Evolutionary conservation across 768 basidiomycete genomes (phyloP), one percentile per base, ranked within the genome.

Genomic region (Candolleomyces efflorescens): DNA sequence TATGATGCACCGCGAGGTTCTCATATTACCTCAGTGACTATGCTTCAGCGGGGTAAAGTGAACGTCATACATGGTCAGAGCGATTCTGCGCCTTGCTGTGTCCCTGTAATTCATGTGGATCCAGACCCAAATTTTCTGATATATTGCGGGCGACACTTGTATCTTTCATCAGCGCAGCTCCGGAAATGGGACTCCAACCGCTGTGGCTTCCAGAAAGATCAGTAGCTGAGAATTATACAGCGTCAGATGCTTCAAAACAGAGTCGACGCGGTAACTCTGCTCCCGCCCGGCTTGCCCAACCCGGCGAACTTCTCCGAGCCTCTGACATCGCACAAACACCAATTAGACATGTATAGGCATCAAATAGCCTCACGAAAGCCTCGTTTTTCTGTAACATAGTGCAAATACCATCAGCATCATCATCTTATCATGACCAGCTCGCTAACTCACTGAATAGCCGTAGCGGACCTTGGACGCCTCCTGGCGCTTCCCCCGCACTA

Each of bases 341-440:
- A 39, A 55, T 18, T 45, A 24, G 57, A 58, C 51, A 32, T 22
- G 44, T 53, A 58, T 53, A 39, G 57, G 57, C 36, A 53, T 52
- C 51, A 58, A n/a, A 20, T 52, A 58, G 57, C 57, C 57, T 58
- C 57, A 32, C 51, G 57, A 45, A 38, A 53, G 57, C 57, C 57
- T 52, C 57, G 51, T 58, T 58, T 47, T 51, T 51, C 49, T 36
- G 23, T 27, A 51, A 51, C 49, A 51, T 51, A 27, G 17, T 26
- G 26, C 18, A 51, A 27, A 18, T 13, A 24, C 17, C 15, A 18
- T 22, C 48, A 46, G 20, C 20, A 46, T 10, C 45, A 46, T 48
- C 18, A 18, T 36, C 27, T 13, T 24, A 20, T n/a, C 18, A 18
- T 26, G 49, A 27, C 24, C 26, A 26, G 23, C 27, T 51, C 49